Evolutionary conservation across 2,329 filamentous ascomycete species (phyloP), one percentile per base, ranked within the genome.

Genomic region (Trichothecium sympodiale): DNA sequence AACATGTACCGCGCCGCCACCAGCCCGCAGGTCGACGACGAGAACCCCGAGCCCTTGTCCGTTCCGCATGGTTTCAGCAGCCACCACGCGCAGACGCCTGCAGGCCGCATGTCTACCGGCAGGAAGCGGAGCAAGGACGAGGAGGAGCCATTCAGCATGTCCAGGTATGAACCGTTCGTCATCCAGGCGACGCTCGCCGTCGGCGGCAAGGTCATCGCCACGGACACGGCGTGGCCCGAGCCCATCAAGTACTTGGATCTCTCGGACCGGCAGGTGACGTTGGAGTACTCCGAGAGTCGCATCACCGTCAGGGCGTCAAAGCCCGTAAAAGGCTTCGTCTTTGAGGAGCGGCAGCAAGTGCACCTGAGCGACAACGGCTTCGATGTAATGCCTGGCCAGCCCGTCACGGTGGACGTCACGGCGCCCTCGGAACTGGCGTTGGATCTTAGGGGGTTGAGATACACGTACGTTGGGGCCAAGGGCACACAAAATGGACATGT

Each of bases 181-280:
- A 62, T 73, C 16, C 56, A 62, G 8, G 64, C 62, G 2, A 58
- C 59, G 20, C 45, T 75, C 3, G 45, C 55, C 7, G 42, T 57
- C 5, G 48, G 57, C 3, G 46, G 56, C 1, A 40, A 52, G 14
- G 48, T 62, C 13, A 48, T 71, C 2, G 61, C 69, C 4, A 54
- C 62, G 12, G 68, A 71, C 38, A 57, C 63, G 10, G 69, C 71
- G 20, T 80, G 75, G 74, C 74, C 74, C 1, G 69, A 79, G 33
- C 75, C 75, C 1, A 43, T 79, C 34, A 80, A 80, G 52, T 77
- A 76, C 41, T 50, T 75, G 2, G 62, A 69, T 41, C 56, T 78
- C 29, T 51, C 59, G 10, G 53, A 64, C 28, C 61, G 67, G 17
- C 48, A 43, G 2, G 37, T 56, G 9, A 29, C 54, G 1, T 49